Conservation (phyloP, 495 filamentous ascomycete genomes). For the Penicillium argentinense region DNA sequence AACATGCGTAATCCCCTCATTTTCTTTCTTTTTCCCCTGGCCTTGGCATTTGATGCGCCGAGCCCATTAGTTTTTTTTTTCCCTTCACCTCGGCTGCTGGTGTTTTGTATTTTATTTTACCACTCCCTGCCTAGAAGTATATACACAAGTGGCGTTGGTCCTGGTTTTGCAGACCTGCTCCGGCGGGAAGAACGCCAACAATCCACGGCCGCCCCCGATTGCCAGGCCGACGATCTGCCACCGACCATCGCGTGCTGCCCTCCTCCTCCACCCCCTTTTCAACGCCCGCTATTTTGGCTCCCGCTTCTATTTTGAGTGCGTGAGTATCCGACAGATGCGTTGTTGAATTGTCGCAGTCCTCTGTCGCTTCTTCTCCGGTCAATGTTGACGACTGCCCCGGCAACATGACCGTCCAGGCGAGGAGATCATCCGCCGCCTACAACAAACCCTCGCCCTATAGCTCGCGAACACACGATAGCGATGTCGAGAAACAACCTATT, state of each 20-base stretch:
- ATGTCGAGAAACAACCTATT: slow-evolving; percentile 40
- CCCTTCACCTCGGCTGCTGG: neutral
- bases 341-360: slow-evolving; percentile 1
- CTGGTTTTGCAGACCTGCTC: neutral
- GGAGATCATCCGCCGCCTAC: slow-evolving; percentile 35
- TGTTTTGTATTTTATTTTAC: neutral
- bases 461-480: slow-evolving; percentile 19
- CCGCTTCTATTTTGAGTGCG: neutral
- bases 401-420: slow-evolving; percentile 40
- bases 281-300: slow-evolving; percentile 4
- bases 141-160: too few species aligned
- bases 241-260: slow-evolving; percentile 14
- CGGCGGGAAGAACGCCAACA: neutral
- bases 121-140: too few species aligned
- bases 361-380: slow-evolving; percentile 6
- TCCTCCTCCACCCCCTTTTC: slow-evolving; percentile 5
- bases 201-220: slow-evolving; percentile 13
- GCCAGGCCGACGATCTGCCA: slow-evolving; percentile 29
- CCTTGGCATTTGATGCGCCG: slow-evolving; percentile 9
- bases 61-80: neutral
- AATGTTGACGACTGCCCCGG: slow-evolving; percentile 16
- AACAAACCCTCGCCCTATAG: slow-evolving; percentile 28
- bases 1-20: slow-evolving; percentile 1
- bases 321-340: slow-evolving; percentile 4
- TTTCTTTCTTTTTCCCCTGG: neutral